Evolutionary conservation across 2,329 filamentous ascomycete genomes (phyloP), one percentile per base, ranked within the genome.

Genomic region (Alternaria conjuncta): DNA sequence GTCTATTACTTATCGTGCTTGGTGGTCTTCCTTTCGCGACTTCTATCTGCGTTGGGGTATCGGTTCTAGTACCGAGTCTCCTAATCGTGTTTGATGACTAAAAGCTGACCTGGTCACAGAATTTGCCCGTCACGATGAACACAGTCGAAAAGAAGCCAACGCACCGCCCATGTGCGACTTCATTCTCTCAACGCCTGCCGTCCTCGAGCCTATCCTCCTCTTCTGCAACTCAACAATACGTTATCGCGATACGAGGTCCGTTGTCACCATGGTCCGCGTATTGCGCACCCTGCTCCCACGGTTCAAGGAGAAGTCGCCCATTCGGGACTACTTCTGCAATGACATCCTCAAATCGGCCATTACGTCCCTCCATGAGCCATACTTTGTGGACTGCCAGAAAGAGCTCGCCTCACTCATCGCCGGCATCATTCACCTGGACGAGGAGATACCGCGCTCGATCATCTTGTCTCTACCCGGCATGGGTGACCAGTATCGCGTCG

Each of bases 381-480:
- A 98, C 80, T 99, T 98, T 80, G 94, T 97, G 32, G 96, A 99
- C 71, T 88, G 96, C 66, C 96, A 99, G 75, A 95, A 94, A 77
- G 94, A 99, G 55, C 86, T 99, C 21, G 95, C 94, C 1, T 88
- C 90, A 21, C 85, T 98, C 41, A 97, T 99, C 65, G 94, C 94
- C 0, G 88, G 90, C 5, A 96, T 98, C 65, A 85, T 97, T 71
- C 86, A 91, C 9, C 87, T 92, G 65, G 97, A 97, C 77, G 88
- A 88, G 8, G 75, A 84, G 7, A 96, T 92, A 1, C 93, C 94
- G 0, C 86, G 89, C 20, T 83, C 89, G 6, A 87, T 98, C 43
- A 85, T 99, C n/a, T 83, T 94, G 5, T 91, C 88, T 20, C 82
- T 99, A 23, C 95, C 94, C 0, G 92, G 90, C 11, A 90, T 99